phyloP scores from a whole-genome alignment of 208 protist species.

The Trypanosomatidae sp. region DNA sequence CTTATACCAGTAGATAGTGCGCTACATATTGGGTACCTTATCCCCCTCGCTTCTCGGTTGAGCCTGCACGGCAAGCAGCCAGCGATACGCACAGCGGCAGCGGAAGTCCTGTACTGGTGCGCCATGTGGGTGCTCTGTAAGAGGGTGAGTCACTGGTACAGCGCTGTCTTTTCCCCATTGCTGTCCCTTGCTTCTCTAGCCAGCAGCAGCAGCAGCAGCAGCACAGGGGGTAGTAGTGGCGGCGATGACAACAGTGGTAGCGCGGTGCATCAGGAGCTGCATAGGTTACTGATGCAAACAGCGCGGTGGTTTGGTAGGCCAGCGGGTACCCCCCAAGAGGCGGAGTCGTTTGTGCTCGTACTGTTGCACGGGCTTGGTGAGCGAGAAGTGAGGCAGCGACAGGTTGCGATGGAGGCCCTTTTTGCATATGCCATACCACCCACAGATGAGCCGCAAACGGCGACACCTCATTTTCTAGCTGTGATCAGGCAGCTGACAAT shows the following conservation, averaged over 20 bases:
- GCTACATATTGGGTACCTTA: constrained; percentile 62
- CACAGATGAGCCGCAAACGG: background rate
- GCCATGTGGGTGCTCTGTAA: constrained; percentile 69
- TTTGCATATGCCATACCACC: constrained; percentile 15
- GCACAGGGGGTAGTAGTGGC: constrained; percentile 1
- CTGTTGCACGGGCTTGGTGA: constrained; percentile 14
- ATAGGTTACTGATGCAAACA: constrained; percentile 2
- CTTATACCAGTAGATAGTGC: constrained; percentile 12
- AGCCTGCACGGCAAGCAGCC: constrained; percentile 51
- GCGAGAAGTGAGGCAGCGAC: constrained; percentile 8
- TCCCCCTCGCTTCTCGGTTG: constrained; percentile 67
- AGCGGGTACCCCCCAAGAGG: background rate
- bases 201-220: constrained; percentile 25
- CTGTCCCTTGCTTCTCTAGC: constrained; percentile 56
- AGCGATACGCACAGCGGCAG: constrained; percentile 74
- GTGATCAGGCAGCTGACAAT: background rate
- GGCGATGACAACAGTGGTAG: constrained; percentile 16
- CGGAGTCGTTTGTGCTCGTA: constrained; percentile 1
- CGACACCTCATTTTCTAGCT: background rate
- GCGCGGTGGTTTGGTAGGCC: constrained; percentile 11
- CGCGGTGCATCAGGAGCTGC: background rate
- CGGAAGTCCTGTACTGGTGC: constrained; percentile 88
- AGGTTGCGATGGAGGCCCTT: constrained; percentile 19
- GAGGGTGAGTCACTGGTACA: constrained; percentile 30
- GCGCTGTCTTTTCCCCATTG: constrained; percentile 47